phyloP scores from a whole-genome alignment of 768 basidiomycete genomes.

The Tulasnella sp. region DNA sequence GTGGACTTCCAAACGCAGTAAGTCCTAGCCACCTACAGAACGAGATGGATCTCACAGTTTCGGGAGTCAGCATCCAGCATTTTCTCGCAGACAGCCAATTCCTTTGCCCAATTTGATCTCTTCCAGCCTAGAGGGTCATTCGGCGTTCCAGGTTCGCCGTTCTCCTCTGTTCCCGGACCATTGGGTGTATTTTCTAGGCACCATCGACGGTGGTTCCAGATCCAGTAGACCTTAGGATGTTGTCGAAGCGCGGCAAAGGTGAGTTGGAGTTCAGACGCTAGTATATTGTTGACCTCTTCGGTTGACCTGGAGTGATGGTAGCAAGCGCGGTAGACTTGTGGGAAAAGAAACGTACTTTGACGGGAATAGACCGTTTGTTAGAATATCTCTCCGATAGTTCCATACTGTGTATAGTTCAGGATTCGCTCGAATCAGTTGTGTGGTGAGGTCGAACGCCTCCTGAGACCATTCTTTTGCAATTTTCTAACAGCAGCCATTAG shows the following conservation, averaged over 20 bases:
- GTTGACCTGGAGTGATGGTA: slow-evolving; percentile 41
- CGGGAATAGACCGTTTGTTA: slow-evolving; percentile 63
- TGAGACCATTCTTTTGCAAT: slow-evolving; percentile 54
- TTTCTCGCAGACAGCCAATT: slow-evolving; percentile 81
- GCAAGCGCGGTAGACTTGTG: neutral
- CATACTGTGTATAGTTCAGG: slow-evolving; percentile 96
- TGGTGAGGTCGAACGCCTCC: slow-evolving; percentile 73
- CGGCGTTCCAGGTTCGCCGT: slow-evolving; percentile 31
- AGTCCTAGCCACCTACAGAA: neutral
- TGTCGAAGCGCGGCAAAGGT: slow-evolving; percentile 73
- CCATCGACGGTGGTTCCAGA: slow-evolving; percentile 98
- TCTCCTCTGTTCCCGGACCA: slow-evolving; percentile 42
- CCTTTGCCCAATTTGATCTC: slow-evolving; percentile 71
- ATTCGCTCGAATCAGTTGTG: slow-evolving; percentile 68
- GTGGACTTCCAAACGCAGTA: slow-evolving; percentile 49
- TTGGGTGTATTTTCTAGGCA: slow-evolving; percentile 80
- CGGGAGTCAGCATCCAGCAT: slow-evolving; percentile 86
- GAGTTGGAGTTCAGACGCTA: slow-evolving; percentile 67
- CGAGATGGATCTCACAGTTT: slow-evolving; percentile 59
- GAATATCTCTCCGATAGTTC: slow-evolving; percentile 84
- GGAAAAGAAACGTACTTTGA: slow-evolving; percentile 41
- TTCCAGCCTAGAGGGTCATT: slow-evolving; percentile 57
- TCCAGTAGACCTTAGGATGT: slow-evolving; percentile 95
- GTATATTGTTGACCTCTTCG: slow-evolving; percentile 51
- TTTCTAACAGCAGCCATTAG: slow-evolving; percentile 44